Conservation (phyloP, 208 protist genomes). For the Naegleria fowleri region DNA sequence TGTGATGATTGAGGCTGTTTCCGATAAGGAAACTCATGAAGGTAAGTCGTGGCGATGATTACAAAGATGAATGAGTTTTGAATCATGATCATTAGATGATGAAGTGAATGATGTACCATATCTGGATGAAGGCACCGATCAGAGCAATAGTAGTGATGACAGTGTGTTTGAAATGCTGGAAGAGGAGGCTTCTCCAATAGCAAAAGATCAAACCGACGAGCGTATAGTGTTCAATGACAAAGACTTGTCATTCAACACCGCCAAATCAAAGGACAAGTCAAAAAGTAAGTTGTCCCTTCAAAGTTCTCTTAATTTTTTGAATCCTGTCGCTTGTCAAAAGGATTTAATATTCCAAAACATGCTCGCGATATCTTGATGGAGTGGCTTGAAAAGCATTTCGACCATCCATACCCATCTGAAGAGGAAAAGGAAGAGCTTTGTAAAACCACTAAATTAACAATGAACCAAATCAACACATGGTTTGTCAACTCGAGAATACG, state of each 20-base stretch:
- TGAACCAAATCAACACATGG: conserved; percentile 7
- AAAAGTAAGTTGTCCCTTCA: background rate
- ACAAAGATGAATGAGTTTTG: too few species aligned
- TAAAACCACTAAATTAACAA: background rate
- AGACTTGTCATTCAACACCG: too few species aligned
- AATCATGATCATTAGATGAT: too few species aligned
- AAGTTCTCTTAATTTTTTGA: too few species aligned
- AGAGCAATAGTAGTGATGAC: background rate
- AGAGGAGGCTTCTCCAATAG: background rate
- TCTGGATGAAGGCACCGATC: too few species aligned
- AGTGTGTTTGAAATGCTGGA: background rate
- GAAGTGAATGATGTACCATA: too few species aligned
- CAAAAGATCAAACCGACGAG: too few species aligned
- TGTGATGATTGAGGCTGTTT: background rate
- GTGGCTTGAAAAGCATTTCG: conserved; percentile 3
- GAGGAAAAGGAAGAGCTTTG: background rate
- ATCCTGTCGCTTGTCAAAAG: background rate
- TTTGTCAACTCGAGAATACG: background rate
- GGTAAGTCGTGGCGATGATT: background rate
- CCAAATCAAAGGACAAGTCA: too few species aligned
- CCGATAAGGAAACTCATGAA: background rate
- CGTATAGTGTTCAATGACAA: too few species aligned
- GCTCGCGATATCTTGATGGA: background rate
- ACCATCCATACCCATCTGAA: background rate
- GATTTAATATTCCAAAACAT: background rate